phyloP scores from a whole-genome alignment of 768 basidiomycete species.

The Suillus occidentalis region DNA sequence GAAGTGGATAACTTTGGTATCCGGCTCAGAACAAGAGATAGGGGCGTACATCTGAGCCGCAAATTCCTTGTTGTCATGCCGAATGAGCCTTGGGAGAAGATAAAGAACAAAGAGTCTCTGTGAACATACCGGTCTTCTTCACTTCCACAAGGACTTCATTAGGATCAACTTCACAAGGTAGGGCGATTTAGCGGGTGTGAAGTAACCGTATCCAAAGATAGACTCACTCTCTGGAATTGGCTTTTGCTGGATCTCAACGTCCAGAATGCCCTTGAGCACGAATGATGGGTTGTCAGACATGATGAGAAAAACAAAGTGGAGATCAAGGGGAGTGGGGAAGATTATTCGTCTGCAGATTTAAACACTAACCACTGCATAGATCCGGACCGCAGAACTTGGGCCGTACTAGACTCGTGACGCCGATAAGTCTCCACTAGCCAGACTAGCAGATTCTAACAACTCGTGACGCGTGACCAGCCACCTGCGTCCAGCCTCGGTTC shows the following conservation, averaged over 20 bases:
- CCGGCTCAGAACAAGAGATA: conserved; percentile 12
- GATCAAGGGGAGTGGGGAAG: conserved; percentile 9
- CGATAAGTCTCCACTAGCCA: not conserved
- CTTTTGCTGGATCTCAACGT: conserved; percentile 70
- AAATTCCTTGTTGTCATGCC: conserved; percentile 60
- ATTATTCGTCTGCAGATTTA: not conserved
- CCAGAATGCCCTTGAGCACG: conserved; percentile 65
- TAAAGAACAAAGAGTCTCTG: conserved; percentile 1
- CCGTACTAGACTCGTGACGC: not conserved
- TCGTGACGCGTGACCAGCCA: not conserved
- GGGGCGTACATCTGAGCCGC: conserved; percentile 76
- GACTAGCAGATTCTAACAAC: not conserved
- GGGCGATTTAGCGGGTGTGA: conserved; percentile 11
- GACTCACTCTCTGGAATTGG: conserved; percentile 70
- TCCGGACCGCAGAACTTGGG: conserved; percentile 1
- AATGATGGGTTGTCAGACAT: conserved; percentile 82
- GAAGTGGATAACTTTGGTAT: conserved; percentile 9
- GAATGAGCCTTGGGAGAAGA: conserved; percentile 11
- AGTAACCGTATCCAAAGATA: not conserved
- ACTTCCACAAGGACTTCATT: conserved; percentile 86
- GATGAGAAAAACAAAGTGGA: conserved; percentile 18
- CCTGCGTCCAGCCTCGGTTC: no score
- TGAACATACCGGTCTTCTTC: conserved; percentile 78
- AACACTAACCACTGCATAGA: not conserved
- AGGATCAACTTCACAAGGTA: conserved; percentile 48